Evolutionary conservation across 148 eudicot species (phyloP).

Genomic region (Diospyros kaki): DNA sequence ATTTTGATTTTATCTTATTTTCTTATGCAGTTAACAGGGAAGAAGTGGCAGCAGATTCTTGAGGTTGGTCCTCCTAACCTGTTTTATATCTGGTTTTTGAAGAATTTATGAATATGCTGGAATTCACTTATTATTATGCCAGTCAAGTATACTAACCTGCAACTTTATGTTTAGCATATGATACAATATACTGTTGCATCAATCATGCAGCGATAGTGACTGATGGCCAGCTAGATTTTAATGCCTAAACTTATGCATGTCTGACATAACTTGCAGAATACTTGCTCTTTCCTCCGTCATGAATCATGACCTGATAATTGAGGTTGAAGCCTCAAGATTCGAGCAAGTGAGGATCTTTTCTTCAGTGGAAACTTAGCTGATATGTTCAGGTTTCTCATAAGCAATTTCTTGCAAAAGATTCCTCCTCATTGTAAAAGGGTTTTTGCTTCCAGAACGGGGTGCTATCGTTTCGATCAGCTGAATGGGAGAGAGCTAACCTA

Average conservation of each 20-base stretch:
- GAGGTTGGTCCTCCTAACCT: conserved; percentile 58
- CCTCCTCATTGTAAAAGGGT: conserved; percentile 13
- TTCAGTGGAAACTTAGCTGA: conserved; percentile 20
- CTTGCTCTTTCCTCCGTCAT: conserved; percentile 24
- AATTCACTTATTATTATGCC: not conserved
- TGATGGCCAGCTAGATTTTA: conserved; percentile 11
- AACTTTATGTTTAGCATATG: not conserved
- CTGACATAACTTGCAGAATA: conserved; percentile 37
- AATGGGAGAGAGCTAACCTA: conserved; percentile 13
- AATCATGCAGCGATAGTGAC: conserved; percentile 14
- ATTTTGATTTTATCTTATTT: not conserved
- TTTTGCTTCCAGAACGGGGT: conserved; percentile 7
- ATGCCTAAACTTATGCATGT: conserved; percentile 16
- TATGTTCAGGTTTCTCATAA: conserved; percentile 15
- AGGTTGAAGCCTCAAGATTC: conserved; percentile 34
- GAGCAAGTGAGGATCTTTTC: conserved; percentile 26
- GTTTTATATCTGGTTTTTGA: not conserved
- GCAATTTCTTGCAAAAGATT: conserved; percentile 11
- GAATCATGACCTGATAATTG: conserved; percentile 37
- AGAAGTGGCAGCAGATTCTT: conserved; percentile 77
- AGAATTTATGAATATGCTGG: not conserved
- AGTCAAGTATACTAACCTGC: not conserved
- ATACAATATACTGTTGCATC: not conserved
- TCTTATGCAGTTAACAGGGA: conserved; percentile 71
- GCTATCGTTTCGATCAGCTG: conserved; percentile 12